These are phyloP conservation scores for Phytophthora vignae DNA, from an alignment of 352 stramenopile genomes.

Conservation along the genomic window DNA sequence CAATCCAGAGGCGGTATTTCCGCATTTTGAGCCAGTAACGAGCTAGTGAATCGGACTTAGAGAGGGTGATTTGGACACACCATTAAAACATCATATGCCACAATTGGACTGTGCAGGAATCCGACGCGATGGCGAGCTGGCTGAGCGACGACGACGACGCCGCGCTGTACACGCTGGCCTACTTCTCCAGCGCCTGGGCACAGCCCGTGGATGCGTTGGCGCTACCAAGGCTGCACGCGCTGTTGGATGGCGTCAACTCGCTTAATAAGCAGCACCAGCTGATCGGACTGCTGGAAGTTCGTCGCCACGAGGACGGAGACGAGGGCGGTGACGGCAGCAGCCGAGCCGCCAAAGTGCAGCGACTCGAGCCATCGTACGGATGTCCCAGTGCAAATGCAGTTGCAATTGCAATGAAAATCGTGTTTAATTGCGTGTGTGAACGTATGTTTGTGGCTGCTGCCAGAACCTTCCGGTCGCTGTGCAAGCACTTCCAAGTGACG, in stretches of 20 bases:
- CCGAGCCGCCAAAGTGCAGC: conserved; percentile 18
- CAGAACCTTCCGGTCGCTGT: conserved; percentile 51
- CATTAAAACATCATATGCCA: not conserved
- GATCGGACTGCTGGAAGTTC: conserved; percentile 40
- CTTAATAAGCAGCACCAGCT: conserved; percentile 11
- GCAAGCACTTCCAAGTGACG: conserved; percentile 52
- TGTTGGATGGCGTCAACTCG: conserved; percentile 24
- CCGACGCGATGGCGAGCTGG: conserved; percentile 23
- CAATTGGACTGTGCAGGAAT: not conserved
- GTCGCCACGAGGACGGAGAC: conserved; percentile 1
- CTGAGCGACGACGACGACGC: conserved; percentile 3
- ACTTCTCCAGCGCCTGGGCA: conserved; percentile 61
- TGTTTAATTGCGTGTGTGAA: not conserved
- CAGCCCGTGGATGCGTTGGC: conserved; percentile 42
- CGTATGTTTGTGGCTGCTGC: not conserved
- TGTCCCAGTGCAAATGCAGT: not conserved
- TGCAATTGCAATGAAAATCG: not conserved
- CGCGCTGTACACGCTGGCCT: conserved; percentile 50
- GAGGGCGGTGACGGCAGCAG: not conserved
- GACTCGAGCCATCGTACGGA: conserved; percentile 34
- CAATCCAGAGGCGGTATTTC: conserved; percentile 14
- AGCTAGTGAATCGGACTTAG: conserved; percentile 17
- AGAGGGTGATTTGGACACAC: conserved; percentile 20
- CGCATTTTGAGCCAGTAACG: not conserved
- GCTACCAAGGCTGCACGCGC: conserved; percentile 23